A percentile compares a stretch with the other conserved stretches of the same genome.
These are phyloP conservation scores for Cichorium intybus DNA, from an alignment of 140 eudicot species.

Conservation along the genomic window DNA sequence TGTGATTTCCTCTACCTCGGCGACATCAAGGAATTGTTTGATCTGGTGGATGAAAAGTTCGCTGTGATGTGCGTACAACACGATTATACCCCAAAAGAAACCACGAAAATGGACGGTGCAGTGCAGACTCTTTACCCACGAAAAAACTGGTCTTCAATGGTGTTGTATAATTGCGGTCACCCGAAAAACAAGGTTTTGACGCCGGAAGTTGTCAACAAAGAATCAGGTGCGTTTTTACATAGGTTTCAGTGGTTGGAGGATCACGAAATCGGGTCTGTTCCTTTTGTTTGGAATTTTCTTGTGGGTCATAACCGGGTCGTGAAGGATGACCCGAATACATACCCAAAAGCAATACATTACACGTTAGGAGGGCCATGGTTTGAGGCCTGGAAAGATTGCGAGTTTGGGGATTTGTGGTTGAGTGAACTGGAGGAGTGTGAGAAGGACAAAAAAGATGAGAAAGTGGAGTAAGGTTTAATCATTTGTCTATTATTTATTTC, in stretches of 20 bases:
- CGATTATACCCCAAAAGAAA: constrained; percentile 91
- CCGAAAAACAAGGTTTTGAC: constrained; percentile 63
- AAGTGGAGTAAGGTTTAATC: constrained; percentile 17
- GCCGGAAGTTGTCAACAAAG: constrained; percentile 75
- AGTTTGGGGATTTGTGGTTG: constrained; percentile 84
- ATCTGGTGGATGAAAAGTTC: constrained; percentile 66
- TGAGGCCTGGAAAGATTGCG: constrained; percentile 93
- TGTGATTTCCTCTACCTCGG: constrained; percentile 84
- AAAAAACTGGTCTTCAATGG: constrained; percentile 98
- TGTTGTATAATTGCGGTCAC: constrained; percentile 90
- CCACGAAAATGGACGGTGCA: constrained; percentile 96
- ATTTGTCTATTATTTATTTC: neutral
- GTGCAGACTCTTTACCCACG: constrained; percentile 87
- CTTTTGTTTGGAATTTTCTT: constrained; percentile 95
- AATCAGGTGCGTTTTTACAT: constrained; percentile 82
- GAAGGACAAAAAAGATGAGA: constrained; percentile 31
- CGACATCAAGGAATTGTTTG: constrained; percentile 64
- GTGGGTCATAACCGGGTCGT: constrained; percentile 93
- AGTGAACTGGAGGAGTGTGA: constrained; percentile 66
- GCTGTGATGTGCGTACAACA: constrained; percentile 98
- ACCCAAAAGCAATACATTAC: constrained; percentile 89
- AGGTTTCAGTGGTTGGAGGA: constrained; percentile 93
- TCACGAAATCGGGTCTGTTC: constrained; percentile 79
- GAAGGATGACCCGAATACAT: constrained; percentile 52
- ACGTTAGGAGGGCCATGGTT: constrained; percentile 99